Evolutionary conservation across 768 basidiomycete genomes (phyloP).

Genomic region (Mycena haematopus): DNA sequence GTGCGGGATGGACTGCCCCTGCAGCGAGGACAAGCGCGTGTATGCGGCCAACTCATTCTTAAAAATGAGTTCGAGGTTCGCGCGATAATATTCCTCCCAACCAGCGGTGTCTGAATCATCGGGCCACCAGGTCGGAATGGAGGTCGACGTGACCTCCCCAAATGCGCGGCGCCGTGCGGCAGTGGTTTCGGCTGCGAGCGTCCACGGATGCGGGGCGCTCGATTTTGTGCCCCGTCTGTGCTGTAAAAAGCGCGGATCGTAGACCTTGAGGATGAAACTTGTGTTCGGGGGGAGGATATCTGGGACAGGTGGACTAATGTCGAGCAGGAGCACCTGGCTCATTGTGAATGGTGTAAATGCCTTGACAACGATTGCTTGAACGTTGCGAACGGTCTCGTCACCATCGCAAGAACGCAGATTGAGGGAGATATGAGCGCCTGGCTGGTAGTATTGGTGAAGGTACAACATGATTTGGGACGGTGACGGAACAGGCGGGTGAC

Average conservation of each 20-base stretch:
- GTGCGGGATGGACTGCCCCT: conserved; percentile 23
- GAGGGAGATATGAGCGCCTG: conserved; percentile 29
- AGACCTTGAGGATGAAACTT: conserved; percentile 29
- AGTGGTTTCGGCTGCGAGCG: conserved; percentile 26
- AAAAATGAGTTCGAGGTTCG: conserved; percentile 25
- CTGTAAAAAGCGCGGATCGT: conserved; percentile 28
- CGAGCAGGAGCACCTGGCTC: conserved; percentile 31
- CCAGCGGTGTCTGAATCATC: conserved; percentile 27
- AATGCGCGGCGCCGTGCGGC: conserved; percentile 26
- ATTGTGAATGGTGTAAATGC: conserved; percentile 30
- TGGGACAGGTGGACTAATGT: conserved; percentile 22
- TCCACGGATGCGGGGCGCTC: conserved; percentile 29
- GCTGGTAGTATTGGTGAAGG: conserved; percentile 26
- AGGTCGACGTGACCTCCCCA: not conserved
- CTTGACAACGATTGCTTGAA: conserved; percentile 27
- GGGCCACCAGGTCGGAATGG: conserved; percentile 28
- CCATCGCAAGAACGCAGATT: conserved; percentile 25
- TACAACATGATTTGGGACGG: conserved; percentile 17
- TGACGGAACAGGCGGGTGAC: not conserved
- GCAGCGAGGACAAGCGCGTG: conserved; percentile 22
- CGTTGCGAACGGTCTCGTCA: conserved; percentile 22
- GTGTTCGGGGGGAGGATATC: conserved; percentile 13
- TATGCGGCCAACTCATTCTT: conserved; percentile 26
- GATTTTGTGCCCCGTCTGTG: conserved; percentile 24
- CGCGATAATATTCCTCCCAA: conserved; percentile 27